Evolutionary conservation across 1,139 yeast genomes (phyloP), one percentile per base, ranked within the genome.

Genomic region (Taphrina confusa): DNA sequence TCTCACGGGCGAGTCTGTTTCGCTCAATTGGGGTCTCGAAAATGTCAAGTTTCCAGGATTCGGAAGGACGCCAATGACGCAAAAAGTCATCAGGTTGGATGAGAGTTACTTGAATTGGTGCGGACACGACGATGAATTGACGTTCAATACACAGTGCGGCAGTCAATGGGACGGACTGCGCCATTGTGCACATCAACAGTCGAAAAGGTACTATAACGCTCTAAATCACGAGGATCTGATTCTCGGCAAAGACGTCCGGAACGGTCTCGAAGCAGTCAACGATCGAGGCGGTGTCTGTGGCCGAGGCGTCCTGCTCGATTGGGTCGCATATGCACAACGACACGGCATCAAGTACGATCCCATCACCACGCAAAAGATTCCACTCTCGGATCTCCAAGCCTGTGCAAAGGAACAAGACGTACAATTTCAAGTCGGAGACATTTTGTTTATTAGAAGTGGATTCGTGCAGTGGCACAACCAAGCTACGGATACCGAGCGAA

Each of bases 131-230:
- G 74, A 72, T 55, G 68, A 66, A 40, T 62, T 67, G 31, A 55
- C 54, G 28, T 63, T 71, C 62, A 72, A 72, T 62, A 71, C 74
- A 1, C 74, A 72, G 62, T 66, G 69, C 18, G 68, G 72, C 14
- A 40, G 31, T 9, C 74, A 72, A 63, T 72, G 73, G 71, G 74
- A 72, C 55, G 74, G 74, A 11, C 66, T 72, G 57, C 61, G 74
- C 25, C 74, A 71, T 61, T 58, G 59, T 56, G 66, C 64, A 1
- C 66, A 64, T 33, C 60, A 56, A 33, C 57, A 47, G 9, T 52
- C 63, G 54, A 22, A 39, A 11, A 31, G 64, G 36, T 68, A 65
- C 64, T 69, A 65, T 59, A 71, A 71, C 20, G 70, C 70, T 6
- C 67, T 71, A 16, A 68, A 65, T 23, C 64, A 65, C 16, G 65